Conservation (phyloP, 164 flowering plant genomes). For the Kalanchoe fedtschenkoi region DNA sequence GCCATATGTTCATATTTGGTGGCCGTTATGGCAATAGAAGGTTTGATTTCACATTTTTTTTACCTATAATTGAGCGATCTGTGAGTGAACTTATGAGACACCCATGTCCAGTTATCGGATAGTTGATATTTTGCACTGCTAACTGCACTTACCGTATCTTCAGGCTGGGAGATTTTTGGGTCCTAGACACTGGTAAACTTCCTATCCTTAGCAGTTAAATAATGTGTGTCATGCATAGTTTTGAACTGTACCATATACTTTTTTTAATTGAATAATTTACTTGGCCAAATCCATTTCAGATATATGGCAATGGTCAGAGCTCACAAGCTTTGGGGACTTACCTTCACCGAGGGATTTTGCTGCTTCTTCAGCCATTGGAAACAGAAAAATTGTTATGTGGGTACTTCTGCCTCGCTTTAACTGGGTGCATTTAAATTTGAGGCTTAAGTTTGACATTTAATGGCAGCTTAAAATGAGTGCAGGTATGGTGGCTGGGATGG, state of each 20-base stretch:
- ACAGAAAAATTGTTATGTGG: slow-evolving; percentile 83
- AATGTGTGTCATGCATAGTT: background rate
- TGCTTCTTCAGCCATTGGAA: slow-evolving; percentile 86
- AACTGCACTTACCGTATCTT: slow-evolving; percentile 12
- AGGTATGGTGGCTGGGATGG: slow-evolving; percentile 99
- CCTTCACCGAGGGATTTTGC: slow-evolving; percentile 94
- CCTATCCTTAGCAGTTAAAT: background rate
- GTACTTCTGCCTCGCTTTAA: slow-evolving; percentile 12
- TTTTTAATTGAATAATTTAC: background rate
- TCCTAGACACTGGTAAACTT: slow-evolving; percentile 79
- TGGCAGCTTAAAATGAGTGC: slow-evolving; percentile 13
- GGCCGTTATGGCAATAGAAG: slow-evolving; percentile 79
- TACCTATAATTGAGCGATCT: background rate
- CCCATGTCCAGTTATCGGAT: background rate
- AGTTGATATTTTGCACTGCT: background rate
- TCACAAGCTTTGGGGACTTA: slow-evolving; percentile 86
- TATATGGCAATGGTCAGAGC: slow-evolving; percentile 99
- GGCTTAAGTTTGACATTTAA: background rate
- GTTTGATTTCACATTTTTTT: slow-evolving; percentile 12
- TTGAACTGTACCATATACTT: background rate
- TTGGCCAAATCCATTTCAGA: slow-evolving; percentile 30
- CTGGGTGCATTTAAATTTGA: background rate
- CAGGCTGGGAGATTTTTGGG: slow-evolving; percentile 99
- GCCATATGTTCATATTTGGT: slow-evolving; percentile 93
- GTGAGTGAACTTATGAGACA: background rate